A percentile compares a stretch with the other conserved stretches of the same genome.
Evolutionary conservation across 2,329 filamentous ascomycete species (phyloP).

Genomic region (Neonectria faginata): DNA sequence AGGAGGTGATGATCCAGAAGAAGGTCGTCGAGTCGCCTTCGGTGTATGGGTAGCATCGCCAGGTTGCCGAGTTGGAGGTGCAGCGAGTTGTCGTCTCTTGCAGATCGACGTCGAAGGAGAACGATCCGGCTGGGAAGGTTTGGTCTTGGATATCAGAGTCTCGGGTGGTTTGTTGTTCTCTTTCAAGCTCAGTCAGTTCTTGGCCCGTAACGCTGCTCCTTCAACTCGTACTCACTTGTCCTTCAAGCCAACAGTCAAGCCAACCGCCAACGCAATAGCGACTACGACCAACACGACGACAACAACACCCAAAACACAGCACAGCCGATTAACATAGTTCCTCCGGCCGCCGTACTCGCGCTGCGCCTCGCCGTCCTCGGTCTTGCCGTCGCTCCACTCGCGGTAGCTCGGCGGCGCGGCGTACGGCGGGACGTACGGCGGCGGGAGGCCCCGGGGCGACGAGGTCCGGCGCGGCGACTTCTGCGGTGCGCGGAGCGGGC

Average conservation of each 20-base stretch:
- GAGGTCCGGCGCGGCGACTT: slow-evolving; percentile 7
- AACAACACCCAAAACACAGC: slow-evolving; percentile 50
- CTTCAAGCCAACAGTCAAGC: slow-evolving; percentile 55
- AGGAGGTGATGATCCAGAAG: slow-evolving; percentile 68
- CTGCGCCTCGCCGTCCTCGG: slow-evolving; percentile 31
- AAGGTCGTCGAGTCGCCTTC: slow-evolving; percentile 62
- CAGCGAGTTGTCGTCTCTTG: slow-evolving; percentile 65
- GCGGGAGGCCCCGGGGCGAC: slow-evolving; percentile 38
- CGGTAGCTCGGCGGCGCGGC: slow-evolving; percentile 37
- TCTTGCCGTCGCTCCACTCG: slow-evolving; percentile 28
- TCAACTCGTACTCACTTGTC: slow-evolving; percentile 47
- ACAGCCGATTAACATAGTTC: slow-evolving; percentile 37
- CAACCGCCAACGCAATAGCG: slow-evolving; percentile 54
- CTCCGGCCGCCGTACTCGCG: slow-evolving; percentile 22
- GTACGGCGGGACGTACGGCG: slow-evolving; percentile 43
- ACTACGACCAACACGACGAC: slow-evolving; percentile 48
- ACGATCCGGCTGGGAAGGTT: slow-evolving; percentile 72
- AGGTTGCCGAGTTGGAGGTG: slow-evolving; percentile 68
- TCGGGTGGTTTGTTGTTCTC: not conserved
- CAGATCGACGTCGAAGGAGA: slow-evolving; percentile 69
- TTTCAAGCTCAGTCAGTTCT: slow-evolving; percentile 10
- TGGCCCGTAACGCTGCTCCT: not conserved
- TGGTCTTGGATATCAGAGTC: slow-evolving; percentile 26
- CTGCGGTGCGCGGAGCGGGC: not conserved
- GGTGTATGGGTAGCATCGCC: slow-evolving; percentile 71